Evolutionary conservation across 441 rosid species (phyloP).

Genomic region (Erysimum cheiri): DNA sequence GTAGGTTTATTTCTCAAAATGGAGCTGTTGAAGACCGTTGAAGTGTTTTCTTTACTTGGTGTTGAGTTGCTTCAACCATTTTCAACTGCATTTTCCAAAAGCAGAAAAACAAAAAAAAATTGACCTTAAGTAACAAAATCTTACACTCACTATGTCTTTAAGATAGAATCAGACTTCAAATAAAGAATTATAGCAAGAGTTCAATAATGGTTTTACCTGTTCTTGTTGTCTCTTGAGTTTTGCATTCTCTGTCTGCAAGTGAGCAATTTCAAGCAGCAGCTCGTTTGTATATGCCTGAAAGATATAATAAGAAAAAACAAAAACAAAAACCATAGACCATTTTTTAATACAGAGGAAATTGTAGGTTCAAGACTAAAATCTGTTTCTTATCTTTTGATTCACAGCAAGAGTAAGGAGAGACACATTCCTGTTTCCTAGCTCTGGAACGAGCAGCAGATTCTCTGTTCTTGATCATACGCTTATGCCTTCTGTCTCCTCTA

Average conservation of each 20-base stretch:
- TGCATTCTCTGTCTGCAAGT: constrained; percentile 61
- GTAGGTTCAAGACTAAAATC: constrained; percentile 7
- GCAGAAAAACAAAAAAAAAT: constrained; percentile 3
- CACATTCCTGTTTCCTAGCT: constrained; percentile 70
- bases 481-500: constrained; percentile 52
- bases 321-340: not conserved
- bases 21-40: constrained; percentile 72
- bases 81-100: constrained; percentile 50
- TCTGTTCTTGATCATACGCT: constrained; percentile 79
- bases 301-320: not conserved
- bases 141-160: constrained; percentile 7
- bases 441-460: constrained; percentile 87
- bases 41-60: constrained; percentile 53
- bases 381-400: not conserved
- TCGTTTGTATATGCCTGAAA: constrained; percentile 75
- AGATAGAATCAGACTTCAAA: not conserved
- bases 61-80: constrained; percentile 53
- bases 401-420: constrained; percentile 21
- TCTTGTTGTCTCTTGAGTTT: constrained; percentile 59
- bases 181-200: constrained; percentile 1
- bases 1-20: constrained; percentile 52
- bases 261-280: constrained; percentile 57
- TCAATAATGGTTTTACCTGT: constrained; percentile 32
- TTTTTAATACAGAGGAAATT: constrained; percentile 17
- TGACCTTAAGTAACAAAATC: constrained; percentile 13